Evolutionary conservation across 305 asterid genomes (phyloP), one percentile per base, ranked within the genome.

Genomic region (Fraxinus sp.): DNA sequence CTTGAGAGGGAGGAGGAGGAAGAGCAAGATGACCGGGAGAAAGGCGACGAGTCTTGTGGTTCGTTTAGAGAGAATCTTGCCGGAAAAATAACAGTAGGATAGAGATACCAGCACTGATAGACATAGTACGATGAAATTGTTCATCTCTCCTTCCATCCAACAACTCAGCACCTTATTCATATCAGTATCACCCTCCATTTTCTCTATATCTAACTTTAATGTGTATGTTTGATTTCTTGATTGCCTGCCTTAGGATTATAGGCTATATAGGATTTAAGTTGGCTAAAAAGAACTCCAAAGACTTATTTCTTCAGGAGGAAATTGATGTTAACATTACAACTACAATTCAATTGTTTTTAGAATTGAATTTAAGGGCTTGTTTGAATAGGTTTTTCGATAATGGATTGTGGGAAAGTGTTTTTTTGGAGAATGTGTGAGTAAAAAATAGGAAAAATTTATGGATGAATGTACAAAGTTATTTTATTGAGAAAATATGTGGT

Each of bases 101-200:
- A 86, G 78, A 11, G 87, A 86, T 44, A 78, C 76, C 18, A 73
- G 59, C 16, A 82, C 89, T 9, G 44, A 37, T 24, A 83, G 49
- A 87, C 89, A 86, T 72, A 85, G 85, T 80, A 81, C 80, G 39
- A 89, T 86, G 87, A 85, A 83, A 80, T 68, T 89, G 16, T 36
- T 86, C 33, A 86, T 78, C 24, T 86, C 91, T 39, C 89, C 91
- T 64, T 81, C 76, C 41, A 81, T 46, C 84, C 85, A 85, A 20
- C 68, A 22, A 14, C 57, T 73, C 41, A 85, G 62, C 1, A 68
- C 73, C 32, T 76, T 20, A 0, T 24, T 16, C 0, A 80, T 68
- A 16, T 79, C 74, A 66, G 36, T 24, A 24, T 24, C 36, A 11
- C 33, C 28, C 68, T 57, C 68, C 68, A 57, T 57, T 57, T 57